These are phyloP conservation scores for Camillea tinctor DNA, from an alignment of 2,329 filamentous ascomycete genomes.

Conservation along the genomic window DNA sequence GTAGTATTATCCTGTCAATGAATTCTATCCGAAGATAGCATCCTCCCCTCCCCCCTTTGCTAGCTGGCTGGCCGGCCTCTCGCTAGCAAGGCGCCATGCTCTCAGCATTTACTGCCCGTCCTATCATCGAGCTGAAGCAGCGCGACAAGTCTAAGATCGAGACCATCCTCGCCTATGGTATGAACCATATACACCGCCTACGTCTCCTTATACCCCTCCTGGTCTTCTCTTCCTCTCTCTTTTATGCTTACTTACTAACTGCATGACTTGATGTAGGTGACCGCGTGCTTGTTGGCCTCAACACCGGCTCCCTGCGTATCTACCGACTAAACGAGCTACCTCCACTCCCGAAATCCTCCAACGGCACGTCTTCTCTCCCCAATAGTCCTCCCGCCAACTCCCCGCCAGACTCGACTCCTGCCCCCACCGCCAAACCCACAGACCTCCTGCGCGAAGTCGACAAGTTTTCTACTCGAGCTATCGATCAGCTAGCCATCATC, in stretches of 20 bases:
- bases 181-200: slow-evolving; percentile 16
- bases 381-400: slow-evolving; percentile 7
- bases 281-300: slow-evolving; percentile 86
- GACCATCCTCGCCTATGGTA: slow-evolving; percentile 88
- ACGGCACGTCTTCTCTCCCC: slow-evolving; percentile 27
- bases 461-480: slow-evolving; percentile 84
- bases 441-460: slow-evolving; percentile 90
- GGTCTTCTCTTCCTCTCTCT: no score
- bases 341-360: slow-evolving; percentile 36
- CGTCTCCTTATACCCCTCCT: no score
- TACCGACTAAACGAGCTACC: slow-evolving; percentile 80
- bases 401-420: slow-evolving; percentile 25
- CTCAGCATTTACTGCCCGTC: slow-evolving; percentile 93
- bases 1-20: not conserved
- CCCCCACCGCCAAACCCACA: slow-evolving; percentile 53
- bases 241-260: not conserved
- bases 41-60: not conserved
- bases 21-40: not conserved
- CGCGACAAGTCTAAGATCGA: slow-evolving; percentile 98
- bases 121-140: slow-evolving; percentile 93
- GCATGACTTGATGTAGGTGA: slow-evolving; percentile 59
- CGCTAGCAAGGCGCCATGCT: slow-evolving; percentile 63
- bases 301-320: slow-evolving; percentile 82
- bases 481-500: slow-evolving; percentile 92
- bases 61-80: not conserved